phyloP scores from a whole-genome alignment of 306 rosid species.

The Myrica gale region DNA sequence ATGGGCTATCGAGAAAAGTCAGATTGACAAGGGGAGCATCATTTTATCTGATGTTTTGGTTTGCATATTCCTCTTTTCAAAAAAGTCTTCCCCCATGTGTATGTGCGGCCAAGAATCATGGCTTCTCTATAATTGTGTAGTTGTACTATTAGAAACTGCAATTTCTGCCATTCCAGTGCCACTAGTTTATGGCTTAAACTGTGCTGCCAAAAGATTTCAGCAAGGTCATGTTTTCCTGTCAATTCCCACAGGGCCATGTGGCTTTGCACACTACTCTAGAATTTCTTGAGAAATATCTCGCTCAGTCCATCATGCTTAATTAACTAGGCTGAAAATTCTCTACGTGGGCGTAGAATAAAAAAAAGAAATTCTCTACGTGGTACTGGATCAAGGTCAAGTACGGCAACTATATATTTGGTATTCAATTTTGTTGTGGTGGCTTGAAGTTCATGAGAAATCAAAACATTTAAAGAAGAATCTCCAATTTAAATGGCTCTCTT shows the following conservation, averaged over 20 bases:
- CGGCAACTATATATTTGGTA: too few species aligned
- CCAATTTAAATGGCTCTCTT: too few species aligned
- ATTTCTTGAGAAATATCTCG: neutral
- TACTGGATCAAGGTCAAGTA: too few species aligned
- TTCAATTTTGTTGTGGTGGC: too few species aligned
- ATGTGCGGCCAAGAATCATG: conserved; percentile 56
- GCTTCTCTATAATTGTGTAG: conserved; percentile 41
- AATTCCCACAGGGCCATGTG: conserved; percentile 47
- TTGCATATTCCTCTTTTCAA: conserved; percentile 26
- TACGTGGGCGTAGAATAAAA: too few species aligned
- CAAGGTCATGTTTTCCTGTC: conserved; percentile 37
- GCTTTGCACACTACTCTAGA: conserved; percentile 31
- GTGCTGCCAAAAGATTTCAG: conserved; percentile 33
- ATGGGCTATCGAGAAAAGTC: conserved; percentile 26
- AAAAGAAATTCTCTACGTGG: too few species aligned
- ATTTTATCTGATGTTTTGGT: conserved; percentile 34
- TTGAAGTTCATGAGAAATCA: too few species aligned
- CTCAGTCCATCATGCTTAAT: too few species aligned
- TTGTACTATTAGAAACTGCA: conserved; percentile 22
- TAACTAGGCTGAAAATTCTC: too few species aligned
- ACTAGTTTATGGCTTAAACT: conserved; percentile 41
- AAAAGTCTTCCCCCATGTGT: conserved; percentile 42
- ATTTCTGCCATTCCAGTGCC: conserved; percentile 47
- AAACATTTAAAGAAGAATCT: too few species aligned
- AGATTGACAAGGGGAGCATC: conserved; percentile 36